Conservation (phyloP, 2,329 filamentous ascomycete species). For the Apiospora marii region DNA sequence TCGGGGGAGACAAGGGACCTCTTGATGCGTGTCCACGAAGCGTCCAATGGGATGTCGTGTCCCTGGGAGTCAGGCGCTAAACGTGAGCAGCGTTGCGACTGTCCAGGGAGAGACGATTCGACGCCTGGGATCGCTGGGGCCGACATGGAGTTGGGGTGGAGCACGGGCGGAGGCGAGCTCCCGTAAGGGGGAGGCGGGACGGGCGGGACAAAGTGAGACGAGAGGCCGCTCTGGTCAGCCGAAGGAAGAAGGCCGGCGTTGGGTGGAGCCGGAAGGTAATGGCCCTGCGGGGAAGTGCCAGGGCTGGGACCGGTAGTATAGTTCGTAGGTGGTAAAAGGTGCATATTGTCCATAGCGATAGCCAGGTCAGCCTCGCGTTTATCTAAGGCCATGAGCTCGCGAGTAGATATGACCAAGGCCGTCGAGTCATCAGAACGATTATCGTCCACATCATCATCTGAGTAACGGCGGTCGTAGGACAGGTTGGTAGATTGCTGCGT, state of each 20-base stretch:
- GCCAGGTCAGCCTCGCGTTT: slow-evolving; percentile 49
- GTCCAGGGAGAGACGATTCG: slow-evolving; percentile 22
- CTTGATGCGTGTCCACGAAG: slow-evolving; percentile 66
- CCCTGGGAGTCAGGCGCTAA: slow-evolving; percentile 66
- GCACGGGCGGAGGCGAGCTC: slow-evolving; percentile 40
- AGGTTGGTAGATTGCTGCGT: slow-evolving; percentile 35
- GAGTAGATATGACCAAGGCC: slow-evolving; percentile 59
- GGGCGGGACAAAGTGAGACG: slow-evolving; percentile 47
- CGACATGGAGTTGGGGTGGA: slow-evolving; percentile 37
- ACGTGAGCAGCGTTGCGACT: slow-evolving; percentile 41
- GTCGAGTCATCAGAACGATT: slow-evolving; percentile 45
- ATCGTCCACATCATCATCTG: slow-evolving; percentile 45
- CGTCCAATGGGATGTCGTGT: slow-evolving; percentile 62
- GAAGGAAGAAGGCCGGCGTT: slow-evolving; percentile 41
- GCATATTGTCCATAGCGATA: slow-evolving; percentile 50
- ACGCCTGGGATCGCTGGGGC: slow-evolving; percentile 35
- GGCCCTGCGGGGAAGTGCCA: slow-evolving; percentile 41
- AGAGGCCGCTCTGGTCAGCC: slow-evolving; percentile 42
- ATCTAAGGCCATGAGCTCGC: slow-evolving; percentile 60
- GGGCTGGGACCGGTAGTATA: slow-evolving; percentile 45
- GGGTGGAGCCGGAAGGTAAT: slow-evolving; percentile 44
- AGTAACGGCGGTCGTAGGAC: slow-evolving; percentile 47
- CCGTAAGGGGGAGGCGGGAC: slow-evolving; percentile 47
- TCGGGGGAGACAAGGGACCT: slow-evolving; percentile 65
- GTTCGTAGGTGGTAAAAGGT: slow-evolving; percentile 47